Base-by-base conservation (phyloP, 345 rosid species). In the Sonneratia alba region DNA sequence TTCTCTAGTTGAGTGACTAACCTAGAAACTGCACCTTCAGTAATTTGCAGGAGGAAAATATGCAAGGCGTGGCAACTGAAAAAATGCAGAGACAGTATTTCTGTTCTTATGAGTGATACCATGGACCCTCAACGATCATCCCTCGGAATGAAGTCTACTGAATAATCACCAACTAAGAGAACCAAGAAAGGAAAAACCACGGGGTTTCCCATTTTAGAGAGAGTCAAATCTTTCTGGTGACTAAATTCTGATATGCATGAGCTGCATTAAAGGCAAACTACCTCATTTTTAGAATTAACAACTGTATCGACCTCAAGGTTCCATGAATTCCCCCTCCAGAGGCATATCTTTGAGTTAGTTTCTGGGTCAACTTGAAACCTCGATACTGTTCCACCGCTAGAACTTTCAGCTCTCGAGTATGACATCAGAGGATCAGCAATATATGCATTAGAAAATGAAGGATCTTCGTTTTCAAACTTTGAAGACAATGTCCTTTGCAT, bases 251-350 rank as follows among this genome's bases (percentile, higher is more conserved):
- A 9, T 38, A 67, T 38, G 49, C 48, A 67, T 37, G 69, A 13
- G 42, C 10, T 37, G 22, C 32, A 27, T 27, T 27, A n/a, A 27
- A 67, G 27, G 45, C 27, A 63, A 62, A 53, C 12, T 57, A 87
- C 99, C 98, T 95, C 99, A 71, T 92, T 92, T 3, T 98, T 88
- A 24, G 99, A 90, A 76, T 95, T 95, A 68, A 95, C 99, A 70
- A 95, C 99, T 75, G 97, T 96, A 81, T 95, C 98, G 34, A 95
- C 98, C 86, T 95, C 99, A n/a, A 95, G 92, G 83, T 90, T 95
- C 99, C 99, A 95, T 0, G 99, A 98, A 74, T 92, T 85, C 59
- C 98, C 99, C 80, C 99, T 88, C 98, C 99, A 95, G 15, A 95
- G 79, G 73, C 89, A 92, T 64, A 95, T 89, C 83, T 81, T 90